phyloP scores from a whole-genome alignment of 352 stramenopile genomes.

The Globisporangium takayamanum region DNA sequence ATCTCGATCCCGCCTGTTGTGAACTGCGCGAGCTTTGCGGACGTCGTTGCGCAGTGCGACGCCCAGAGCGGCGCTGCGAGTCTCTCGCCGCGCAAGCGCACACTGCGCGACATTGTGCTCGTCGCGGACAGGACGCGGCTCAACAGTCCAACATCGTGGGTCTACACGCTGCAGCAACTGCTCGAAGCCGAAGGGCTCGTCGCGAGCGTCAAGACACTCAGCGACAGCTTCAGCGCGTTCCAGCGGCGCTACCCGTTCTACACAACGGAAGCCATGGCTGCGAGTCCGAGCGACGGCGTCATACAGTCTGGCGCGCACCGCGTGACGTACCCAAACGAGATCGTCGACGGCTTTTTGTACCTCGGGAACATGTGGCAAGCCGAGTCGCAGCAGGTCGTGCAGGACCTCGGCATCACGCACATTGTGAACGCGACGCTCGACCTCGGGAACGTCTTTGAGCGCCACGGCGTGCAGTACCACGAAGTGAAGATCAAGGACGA shows the following conservation, averaged over 20 bases:
- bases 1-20: constrained; percentile 39
- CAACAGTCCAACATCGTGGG: constrained; percentile 25
- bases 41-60: constrained; percentile 16
- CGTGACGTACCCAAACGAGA: constrained; percentile 71
- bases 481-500: constrained; percentile 53
- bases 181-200: constrained; percentile 41
- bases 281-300: constrained; percentile 10
- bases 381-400: constrained; percentile 38
- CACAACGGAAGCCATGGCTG: constrained; percentile 24
- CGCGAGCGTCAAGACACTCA: constrained; percentile 35
- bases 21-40: constrained; percentile 12
- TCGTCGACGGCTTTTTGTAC: constrained; percentile 56
- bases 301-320: constrained; percentile 25
- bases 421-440: constrained; percentile 60
- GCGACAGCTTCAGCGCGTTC: constrained; percentile 37
- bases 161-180: constrained; percentile 30
- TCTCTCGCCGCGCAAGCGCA: constrained; percentile 26
- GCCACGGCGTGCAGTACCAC: constrained; percentile 45
- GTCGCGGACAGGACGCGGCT: constrained; percentile 30
- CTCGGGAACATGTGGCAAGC: constrained; percentile 76
- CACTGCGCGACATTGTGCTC: constrained; percentile 47
- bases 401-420: constrained; percentile 63
- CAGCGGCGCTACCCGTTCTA: constrained; percentile 59
- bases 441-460: constrained; percentile 46
- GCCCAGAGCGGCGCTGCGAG: constrained; percentile 12